A percentile compares a stretch with the other conserved stretches of the same genome.
phyloP scores from a whole-genome alignment of 768 basidiomycete genomes.

The Mrakia gelida region DNA sequence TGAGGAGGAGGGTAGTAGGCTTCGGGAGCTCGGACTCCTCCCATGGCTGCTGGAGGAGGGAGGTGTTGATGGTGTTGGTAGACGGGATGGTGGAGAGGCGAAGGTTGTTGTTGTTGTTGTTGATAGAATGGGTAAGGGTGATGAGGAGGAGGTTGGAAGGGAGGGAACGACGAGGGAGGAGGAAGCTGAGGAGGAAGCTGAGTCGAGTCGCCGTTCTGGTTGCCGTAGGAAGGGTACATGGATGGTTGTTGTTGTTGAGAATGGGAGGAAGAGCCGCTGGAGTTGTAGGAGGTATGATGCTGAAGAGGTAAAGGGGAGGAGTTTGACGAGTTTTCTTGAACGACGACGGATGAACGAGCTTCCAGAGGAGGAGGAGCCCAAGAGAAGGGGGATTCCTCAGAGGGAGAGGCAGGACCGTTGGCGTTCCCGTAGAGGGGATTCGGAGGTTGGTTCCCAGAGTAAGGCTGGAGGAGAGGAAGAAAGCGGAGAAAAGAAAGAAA shows the following conservation, averaged over 20 bases:
- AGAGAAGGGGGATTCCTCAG: constrained; percentile 6
- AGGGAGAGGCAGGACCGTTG: background rate
- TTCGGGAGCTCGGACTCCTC: constrained; percentile 3
- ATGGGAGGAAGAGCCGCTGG: background rate
- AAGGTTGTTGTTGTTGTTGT: background rate
- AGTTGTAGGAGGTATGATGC: background rate
- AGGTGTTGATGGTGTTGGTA: background rate
- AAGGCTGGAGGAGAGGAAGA: background rate
- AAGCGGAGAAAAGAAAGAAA: background rate
- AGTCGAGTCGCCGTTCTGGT: background rate
- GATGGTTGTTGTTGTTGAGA: background rate
- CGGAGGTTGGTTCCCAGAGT: background rate
- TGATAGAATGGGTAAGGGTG: background rate
- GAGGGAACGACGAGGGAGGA: background rate
- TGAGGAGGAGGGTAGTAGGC: background rate
- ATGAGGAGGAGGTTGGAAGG: background rate
- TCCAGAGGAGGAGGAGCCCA: constrained; percentile 26
- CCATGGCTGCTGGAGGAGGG: background rate
- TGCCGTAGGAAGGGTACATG: background rate
- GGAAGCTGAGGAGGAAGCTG: background rate
- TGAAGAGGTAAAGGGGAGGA: background rate
- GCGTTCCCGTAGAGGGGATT: background rate
- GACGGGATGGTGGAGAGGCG: background rate
- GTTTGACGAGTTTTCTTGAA: background rate
- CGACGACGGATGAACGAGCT: too few species aligned